Conservation (phyloP, 768 basidiomycete species). For the Vararia minispora region DNA sequence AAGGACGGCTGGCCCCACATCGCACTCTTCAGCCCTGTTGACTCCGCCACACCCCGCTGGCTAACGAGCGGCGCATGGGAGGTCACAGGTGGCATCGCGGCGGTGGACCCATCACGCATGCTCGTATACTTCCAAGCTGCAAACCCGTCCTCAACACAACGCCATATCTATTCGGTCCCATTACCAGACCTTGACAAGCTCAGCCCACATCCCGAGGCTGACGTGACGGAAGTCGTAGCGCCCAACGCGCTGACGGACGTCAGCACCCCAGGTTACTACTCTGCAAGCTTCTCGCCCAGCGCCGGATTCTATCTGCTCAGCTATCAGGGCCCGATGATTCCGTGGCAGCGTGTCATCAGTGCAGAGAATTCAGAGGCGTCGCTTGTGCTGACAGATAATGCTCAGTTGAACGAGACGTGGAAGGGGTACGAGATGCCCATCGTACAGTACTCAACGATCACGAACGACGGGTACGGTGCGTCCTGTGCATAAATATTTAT, state of each 20-base stretch:
- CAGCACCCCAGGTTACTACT: slow-evolving; percentile 43
- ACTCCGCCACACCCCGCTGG: slow-evolving; percentile 60
- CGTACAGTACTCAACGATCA: slow-evolving; percentile 57
- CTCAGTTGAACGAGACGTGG: slow-evolving; percentile 49
- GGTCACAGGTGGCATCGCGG: slow-evolving; percentile 63
- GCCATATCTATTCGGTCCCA: slow-evolving; percentile 73
- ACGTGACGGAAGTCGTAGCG: slow-evolving; percentile 17
- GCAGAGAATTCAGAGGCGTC: slow-evolving; percentile 31
- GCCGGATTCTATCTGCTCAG: slow-evolving; percentile 76
- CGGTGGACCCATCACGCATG: slow-evolving; percentile 55
- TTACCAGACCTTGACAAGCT: too few relatives aligned
- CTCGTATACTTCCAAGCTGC: slow-evolving; percentile 83
- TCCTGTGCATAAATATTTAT: background rate
- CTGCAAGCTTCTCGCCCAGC: slow-evolving; percentile 69
- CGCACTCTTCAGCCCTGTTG: slow-evolving; percentile 78
- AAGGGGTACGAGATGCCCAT: slow-evolving; percentile 62
- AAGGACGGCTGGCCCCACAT: slow-evolving; percentile 83
- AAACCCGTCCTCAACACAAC: slow-evolving; percentile 67
- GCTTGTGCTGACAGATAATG: slow-evolving; percentile 56
- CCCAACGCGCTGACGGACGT: slow-evolving; percentile 39
- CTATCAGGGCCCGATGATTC: slow-evolving; percentile 74
- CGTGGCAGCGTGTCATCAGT: slow-evolving; percentile 76
- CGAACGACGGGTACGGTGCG: slow-evolving; percentile 68
- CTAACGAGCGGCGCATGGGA: slow-evolving; percentile 89
- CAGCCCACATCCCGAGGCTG: too few relatives aligned